phyloP scores from a whole-genome alignment of 306 rosid genomes.

The Ziziphus jujuba region DNA sequence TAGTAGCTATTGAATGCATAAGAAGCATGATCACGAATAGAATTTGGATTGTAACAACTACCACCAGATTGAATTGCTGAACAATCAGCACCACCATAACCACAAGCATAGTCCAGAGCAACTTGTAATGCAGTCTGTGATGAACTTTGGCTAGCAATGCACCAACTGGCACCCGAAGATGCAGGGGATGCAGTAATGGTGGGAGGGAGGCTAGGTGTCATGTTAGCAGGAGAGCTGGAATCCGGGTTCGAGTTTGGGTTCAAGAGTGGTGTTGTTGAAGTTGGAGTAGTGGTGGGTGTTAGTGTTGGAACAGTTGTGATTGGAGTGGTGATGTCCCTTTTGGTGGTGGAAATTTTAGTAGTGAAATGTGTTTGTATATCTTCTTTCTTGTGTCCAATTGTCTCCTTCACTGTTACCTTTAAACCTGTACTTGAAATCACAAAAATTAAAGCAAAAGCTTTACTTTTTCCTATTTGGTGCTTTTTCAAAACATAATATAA shows the following conservation, averaged over 20 bases:
- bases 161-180: slow-evolving; percentile 62
- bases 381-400: slow-evolving; percentile 31
- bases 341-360: slow-evolving; percentile 36
- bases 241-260: slow-evolving; percentile 69
- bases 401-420: slow-evolving; percentile 43
- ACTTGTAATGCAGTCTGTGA: slow-evolving; percentile 57
- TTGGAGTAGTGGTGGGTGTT: slow-evolving; percentile 41
- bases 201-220: slow-evolving; percentile 47
- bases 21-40: slow-evolving; percentile 66
- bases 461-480: slow-evolving; percentile 18
- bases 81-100: slow-evolving; percentile 71
- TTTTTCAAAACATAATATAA: slow-evolving; percentile 34
- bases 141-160: slow-evolving; percentile 68
- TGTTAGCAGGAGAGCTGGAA: slow-evolving; percentile 49
- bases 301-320: slow-evolving; percentile 69
- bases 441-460: slow-evolving; percentile 35
- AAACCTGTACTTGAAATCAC: slow-evolving; percentile 48
- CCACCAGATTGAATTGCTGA: slow-evolving; percentile 65
- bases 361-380: slow-evolving; percentile 30
- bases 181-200: slow-evolving; percentile 23
- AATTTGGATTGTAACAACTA: slow-evolving; percentile 63
- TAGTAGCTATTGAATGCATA: slow-evolving; percentile 74
- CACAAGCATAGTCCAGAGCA: slow-evolving; percentile 91
- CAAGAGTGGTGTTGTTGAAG: slow-evolving; percentile 47
- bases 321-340: slow-evolving; percentile 77